Base-by-base conservation (phyloP, 2,329 filamentous ascomycete genomes). In the Saccharata proteae region DNA sequence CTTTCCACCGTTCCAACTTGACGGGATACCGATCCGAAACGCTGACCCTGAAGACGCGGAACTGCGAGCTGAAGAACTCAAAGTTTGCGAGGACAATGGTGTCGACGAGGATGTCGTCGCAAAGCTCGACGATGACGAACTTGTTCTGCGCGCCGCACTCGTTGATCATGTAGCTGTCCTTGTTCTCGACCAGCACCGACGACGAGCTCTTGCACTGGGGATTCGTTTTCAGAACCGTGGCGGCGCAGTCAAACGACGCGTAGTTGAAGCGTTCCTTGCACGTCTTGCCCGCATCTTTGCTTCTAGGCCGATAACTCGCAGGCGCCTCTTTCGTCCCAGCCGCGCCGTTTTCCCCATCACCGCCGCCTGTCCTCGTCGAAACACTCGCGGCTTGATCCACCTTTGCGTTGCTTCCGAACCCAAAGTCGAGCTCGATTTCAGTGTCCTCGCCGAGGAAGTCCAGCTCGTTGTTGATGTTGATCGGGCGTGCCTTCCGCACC, bases 261-360 rank as follows among this genome's bases (percentile, higher is more conserved):
- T 93, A 98, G 33, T 93, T 96, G 57, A 93, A 94, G 26, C 90
- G 71, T 57, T 96, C 90, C 57, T 96, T 96, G 68, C 88, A 94
- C 0, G 90, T 98, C 54, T 83, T 93, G 6, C 90, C 90, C 4
- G 90, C 90, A 54, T 96, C 86, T 55, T 92, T 94, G 49, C 80
- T 85, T 21, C 83, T 71, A 38, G 48, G 44, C 42, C 48, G 53
- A 0, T 50, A 45, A 18, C 43, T 48, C n/a, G 49, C 47, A 3
- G 49, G 43, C 10, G 41, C 42, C 27, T 51, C 53, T 34, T 46
- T 21, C n/a, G n/a, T n/a, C n/a, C n/a, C n/a, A 13, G 33, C 23
- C 8, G 27, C 23, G 14, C 16, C 18, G 26, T 21, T 17, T n/a
- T 19, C 13, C 11, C 15, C 27, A 10, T 21, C 22, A 15, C 24